Conservation (phyloP, 2,329 filamentous ascomycete genomes). For the Colletotrichum sublineola region DNA sequence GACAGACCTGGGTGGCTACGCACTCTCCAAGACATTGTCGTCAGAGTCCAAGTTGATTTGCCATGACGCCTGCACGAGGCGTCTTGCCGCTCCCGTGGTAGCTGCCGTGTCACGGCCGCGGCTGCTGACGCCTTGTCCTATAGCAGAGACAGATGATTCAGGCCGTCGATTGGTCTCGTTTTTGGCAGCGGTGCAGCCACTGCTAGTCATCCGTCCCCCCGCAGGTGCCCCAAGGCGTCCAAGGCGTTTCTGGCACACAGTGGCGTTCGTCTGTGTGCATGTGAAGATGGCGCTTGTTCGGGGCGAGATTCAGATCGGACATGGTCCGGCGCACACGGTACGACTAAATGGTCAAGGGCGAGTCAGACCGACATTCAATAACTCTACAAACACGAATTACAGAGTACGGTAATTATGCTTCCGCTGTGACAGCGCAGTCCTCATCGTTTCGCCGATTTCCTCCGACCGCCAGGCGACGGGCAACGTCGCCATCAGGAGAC, state of each 20-base stretch:
- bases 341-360: constrained; percentile 15
- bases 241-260: constrained; percentile 9
- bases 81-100: constrained; percentile 23
- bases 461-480: neutral
- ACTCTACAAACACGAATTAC: neutral
- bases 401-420: neutral
- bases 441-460: neutral
- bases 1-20: neutral
- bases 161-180: constrained; percentile 27
- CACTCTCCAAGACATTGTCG: constrained; percentile 10
- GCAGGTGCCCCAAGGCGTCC: neutral
- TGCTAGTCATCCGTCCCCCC: constrained; percentile 10
- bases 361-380: constrained; percentile 27
- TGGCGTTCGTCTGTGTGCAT: constrained; percentile 25
- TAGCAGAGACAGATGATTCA: constrained; percentile 4
- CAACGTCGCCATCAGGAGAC: constrained; percentile 29
- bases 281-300: constrained; percentile 37
- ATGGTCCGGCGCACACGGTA: constrained; percentile 11
- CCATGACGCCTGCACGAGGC: constrained; percentile 18
- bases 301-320: constrained; percentile 30
- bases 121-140: constrained; percentile 27
- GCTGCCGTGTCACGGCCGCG: constrained; percentile 6
- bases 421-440: neutral
- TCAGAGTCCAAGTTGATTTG: constrained; percentile 14
- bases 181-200: constrained; percentile 23